Evolutionary conservation across 2,329 filamentous ascomycete genomes (phyloP), one percentile per base, ranked within the genome.

Genomic region (Cordyceps javanica): DNA sequence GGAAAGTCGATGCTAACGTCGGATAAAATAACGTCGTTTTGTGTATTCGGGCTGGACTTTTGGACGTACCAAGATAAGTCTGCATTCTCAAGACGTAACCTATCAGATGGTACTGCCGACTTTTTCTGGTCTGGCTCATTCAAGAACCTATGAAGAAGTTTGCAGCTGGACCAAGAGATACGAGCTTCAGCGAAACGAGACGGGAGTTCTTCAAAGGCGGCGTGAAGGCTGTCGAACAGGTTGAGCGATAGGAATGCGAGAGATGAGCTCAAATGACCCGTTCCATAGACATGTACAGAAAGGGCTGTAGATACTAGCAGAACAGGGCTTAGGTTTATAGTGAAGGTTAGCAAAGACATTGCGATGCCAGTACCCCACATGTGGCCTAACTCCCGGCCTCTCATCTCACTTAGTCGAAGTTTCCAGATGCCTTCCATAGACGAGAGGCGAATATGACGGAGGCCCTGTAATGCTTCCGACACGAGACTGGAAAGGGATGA

Each of bases 1-100:
- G 86, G 87, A 62, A 90, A 88, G 1, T 75, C 74, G 11, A 88
- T 63, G 59, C 79, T 81, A 53, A 90, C 64, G 62, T 84, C 73
- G 41, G 78, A 77, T 28, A 90, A 71, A 7, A 81, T 74, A 62
- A 88, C 89, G 11, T 28, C 46, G 3, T 2, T 14, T 13, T 34
- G 36, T 16, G 10, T 14, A 25, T 28, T 3, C 13, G 26, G 13
- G 10, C 44, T 10, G 38, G 11, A 19, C 9, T 3, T 23, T 2
- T 23, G n/a, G 6, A 2, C 5, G n/a, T 44, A n/a, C 57, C 60
- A 61, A 5, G 23, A 16, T 3, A 59, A 19, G 7, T 36, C 38
- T 6, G 60, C 60, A 50, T 50, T 44, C 14, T 55, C 39, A n/a
- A 61, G 34, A 8, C 28, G 16, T 21, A 61, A 14, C 10, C 11